A percentile compares a stretch with the other conserved stretches of the same genome.
phyloP scores from a whole-genome alignment of 2,329 filamentous ascomycete genomes.

The Cladosporium sp. region DNA sequence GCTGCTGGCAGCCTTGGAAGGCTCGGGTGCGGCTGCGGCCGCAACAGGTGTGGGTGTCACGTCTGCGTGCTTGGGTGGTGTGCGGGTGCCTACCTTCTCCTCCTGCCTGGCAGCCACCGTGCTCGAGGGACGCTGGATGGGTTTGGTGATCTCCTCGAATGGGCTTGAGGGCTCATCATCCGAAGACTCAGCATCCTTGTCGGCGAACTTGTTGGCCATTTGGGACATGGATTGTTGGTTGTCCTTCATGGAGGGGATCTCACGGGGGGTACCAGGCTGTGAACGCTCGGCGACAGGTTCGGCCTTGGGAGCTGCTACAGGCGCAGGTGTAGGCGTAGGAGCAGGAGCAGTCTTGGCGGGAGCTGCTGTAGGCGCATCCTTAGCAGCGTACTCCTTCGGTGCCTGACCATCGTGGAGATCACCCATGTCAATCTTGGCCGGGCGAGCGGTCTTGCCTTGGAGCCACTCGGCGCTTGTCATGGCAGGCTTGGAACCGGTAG shows the following conservation, averaged over 20 bases:
- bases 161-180: slow-evolving; percentile 63
- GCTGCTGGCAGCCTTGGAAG: slow-evolving; percentile 15
- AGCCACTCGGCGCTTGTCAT: slow-evolving; percentile 81
- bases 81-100: slow-evolving; percentile 35
- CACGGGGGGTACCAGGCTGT: slow-evolving; percentile 42
- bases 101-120: slow-evolving; percentile 32
- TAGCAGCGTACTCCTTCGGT: slow-evolving; percentile 69
- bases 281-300: slow-evolving; percentile 37
- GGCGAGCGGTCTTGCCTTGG: slow-evolving; percentile 70
- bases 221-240: slow-evolving; percentile 83
- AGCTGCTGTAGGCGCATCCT: slow-evolving; percentile 54
- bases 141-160: slow-evolving; percentile 82
- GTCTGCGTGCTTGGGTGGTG: slow-evolving; percentile 25
- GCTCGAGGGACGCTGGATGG: slow-evolving; percentile 56
- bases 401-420: slow-evolving; percentile 82
- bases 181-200: slow-evolving; percentile 60
- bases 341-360: slow-evolving; percentile 33
- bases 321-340: slow-evolving; percentile 31
- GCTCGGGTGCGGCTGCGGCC: slow-evolving; percentile 25
- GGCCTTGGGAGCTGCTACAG: slow-evolving; percentile 40
- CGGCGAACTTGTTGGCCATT: slow-evolving; percentile 82
- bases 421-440: slow-evolving; percentile 90
- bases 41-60: slow-evolving; percentile 14
- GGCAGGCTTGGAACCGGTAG: slow-evolving; percentile 73
- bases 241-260: slow-evolving; percentile 68